Percentiles rank a stretch among this genome's conserved stretches.
Evolutionary conservation across 768 basidiomycete genomes (phyloP).

Genomic region (Hygrocybe punicea): DNA sequence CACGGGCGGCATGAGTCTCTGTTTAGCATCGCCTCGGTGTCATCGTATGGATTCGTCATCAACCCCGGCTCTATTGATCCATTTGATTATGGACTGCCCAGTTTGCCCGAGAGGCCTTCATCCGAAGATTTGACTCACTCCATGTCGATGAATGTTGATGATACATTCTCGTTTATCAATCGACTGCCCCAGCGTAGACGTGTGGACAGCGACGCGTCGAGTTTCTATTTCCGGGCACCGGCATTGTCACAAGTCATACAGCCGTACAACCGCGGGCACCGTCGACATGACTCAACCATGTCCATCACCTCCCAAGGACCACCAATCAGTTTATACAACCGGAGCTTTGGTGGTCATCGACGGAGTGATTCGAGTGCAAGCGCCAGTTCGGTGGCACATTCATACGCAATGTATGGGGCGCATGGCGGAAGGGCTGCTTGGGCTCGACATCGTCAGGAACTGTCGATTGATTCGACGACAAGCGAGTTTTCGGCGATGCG

Average conservation of each 20-base stretch:
- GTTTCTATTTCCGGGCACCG: conserved; percentile 66
- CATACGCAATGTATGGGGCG: conserved; percentile 52
- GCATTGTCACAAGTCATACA: conserved; percentile 21
- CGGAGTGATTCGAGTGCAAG: conserved; percentile 60
- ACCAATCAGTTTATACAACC: conserved; percentile 70
- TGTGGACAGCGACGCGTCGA: conserved; percentile 73
- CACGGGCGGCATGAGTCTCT: conserved; percentile 56
- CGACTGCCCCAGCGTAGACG: conserved; percentile 44
- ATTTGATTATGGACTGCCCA: conserved; percentile 65
- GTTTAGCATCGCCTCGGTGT: conserved; percentile 75
- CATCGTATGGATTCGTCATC: conserved; percentile 70
- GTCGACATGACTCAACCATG: conserved; percentile 60
- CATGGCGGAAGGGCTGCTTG: conserved; percentile 56
- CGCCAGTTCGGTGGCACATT: conserved; percentile 53
- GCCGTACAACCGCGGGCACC: conserved; percentile 47
- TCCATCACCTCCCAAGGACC: conserved; percentile 56
- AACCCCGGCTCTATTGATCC: conserved; percentile 64
- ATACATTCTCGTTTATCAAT: conserved; percentile 65
- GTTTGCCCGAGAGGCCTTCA: conserved; percentile 50
- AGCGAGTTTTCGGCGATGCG: conserved; percentile 59
- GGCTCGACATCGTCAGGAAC: conserved; percentile 54
- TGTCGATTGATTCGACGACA: conserved; percentile 60
- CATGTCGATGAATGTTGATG: conserved; percentile 60
- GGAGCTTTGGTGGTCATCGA: conserved; percentile 50
- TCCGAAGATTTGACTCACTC: conserved; percentile 61